Evolutionary conservation across 2,329 filamentous ascomycete genomes (phyloP), one percentile per base, ranked within the genome.

Genomic region (Xylaria sp.): DNA sequence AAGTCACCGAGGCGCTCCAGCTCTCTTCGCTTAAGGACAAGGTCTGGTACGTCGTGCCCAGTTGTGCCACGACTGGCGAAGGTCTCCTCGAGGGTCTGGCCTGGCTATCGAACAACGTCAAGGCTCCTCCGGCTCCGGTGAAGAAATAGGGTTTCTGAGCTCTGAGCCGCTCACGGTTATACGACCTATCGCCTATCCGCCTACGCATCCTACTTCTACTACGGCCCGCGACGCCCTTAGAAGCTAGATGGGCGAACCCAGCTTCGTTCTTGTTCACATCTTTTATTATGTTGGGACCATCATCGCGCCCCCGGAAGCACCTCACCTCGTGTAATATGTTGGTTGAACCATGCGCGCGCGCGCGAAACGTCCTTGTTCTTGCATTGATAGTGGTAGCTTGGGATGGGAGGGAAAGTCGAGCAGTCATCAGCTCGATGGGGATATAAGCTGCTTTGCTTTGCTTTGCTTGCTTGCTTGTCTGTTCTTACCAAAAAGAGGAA

Each of bases 41-140:
- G 80, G 83, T 91, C 72, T 93, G 89, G 89, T 91, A 89, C 73
- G 90, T 93, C 63, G 88, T 90, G 70, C 90, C 90, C 55, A 91
- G 88, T 76, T 91, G 89, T 72, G 90, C 90, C 57, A 92, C 88
- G 35, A 89, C 88, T 16, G 90, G 90, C 61, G 90, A 92, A 72
- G 90, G 90, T 69, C 81, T 94, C 61, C 83, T 91, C 67, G 90
- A 93, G 76, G 90, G 90, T 67, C 78, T 94, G 72, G 88, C 86
- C 57, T 92, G 90, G 90, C 80, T 93, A 66, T 91, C 88, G 66
- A 91, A 91, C 77, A 92, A 92, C 72, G 87, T 92, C 77, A 92
- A 92, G 78, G 78, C 82, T 5, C 81, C 82, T 49, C 78, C 80
- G 23, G 73, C 78, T 18, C 80, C 81, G 34, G 76, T 74, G 59